Base-by-base conservation (phyloP, 139 green algal genomes). In the Choricystis sp. region DNA sequence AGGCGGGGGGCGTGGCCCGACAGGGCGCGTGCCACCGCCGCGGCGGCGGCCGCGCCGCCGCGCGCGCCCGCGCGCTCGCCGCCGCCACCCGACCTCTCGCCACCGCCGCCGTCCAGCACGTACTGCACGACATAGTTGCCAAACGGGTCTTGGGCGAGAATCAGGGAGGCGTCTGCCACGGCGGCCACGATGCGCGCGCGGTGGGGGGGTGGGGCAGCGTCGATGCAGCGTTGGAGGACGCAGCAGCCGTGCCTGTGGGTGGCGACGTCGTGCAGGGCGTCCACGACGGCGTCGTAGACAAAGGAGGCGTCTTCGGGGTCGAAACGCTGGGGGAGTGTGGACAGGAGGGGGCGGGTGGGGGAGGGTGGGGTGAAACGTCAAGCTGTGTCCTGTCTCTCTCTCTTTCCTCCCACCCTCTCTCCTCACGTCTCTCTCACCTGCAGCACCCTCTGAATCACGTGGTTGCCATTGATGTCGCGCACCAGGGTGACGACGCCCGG, bases 101-200 rank as follows among this genome's bases (percentile, higher is more conserved):
- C 40, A 48, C 94, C 79, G 29, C 87, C 85, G 61, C 97, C 80
- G 73, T 99, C 93, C 69, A 99, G 75, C 26, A 98, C 83, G 65
- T 98, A 98, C 80, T 98, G 93, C 58, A 99, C 88, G 22, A 97
- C 90, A 64, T 99, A 99, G 78, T 99, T 99, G 64, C 92, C 93
- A 75, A 94, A 95, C 0, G 85, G 78, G 66, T 94, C 87, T 77
- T 92, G 85, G 63, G 57, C 19, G 31, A 98, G 85, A 57, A 82
- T 69, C 55, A 96, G 80, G 19, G 88, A 84, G 69, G 95, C 70
- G 26, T 65, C 56, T 0, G 90, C 85, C 31, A 99, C 86, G 66
- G 87, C 73, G 24, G 77, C 72, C 25, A 97, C 84, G 28, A 99
- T 73, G 30, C 68, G 2, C 74, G 66, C 73, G 82, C 85, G 77